A percentile compares a stretch with the other conserved stretches of the same genome.
These are phyloP conservation scores for Astrocystis sublimbata DNA, from an alignment of 495 filamentous ascomycete genomes.

Conservation along the genomic window DNA sequence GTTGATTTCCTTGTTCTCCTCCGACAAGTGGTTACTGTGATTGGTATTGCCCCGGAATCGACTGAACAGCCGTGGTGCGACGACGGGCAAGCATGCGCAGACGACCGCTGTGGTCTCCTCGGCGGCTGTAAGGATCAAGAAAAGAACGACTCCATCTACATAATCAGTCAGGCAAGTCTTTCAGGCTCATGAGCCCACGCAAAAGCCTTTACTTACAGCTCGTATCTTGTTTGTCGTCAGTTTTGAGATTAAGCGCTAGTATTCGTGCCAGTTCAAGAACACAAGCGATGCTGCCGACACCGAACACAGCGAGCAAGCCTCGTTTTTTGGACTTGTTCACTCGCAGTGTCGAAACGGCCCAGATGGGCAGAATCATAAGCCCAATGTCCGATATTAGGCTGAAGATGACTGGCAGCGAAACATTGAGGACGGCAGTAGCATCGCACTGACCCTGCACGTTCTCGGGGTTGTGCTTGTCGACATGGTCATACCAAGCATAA, in stretches of 20 bases:
- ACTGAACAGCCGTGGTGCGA: slow-evolving; percentile 21
- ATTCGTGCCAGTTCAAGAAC: slow-evolving; percentile 29
- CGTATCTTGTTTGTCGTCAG: slow-evolving; percentile 33
- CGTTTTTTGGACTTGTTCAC: slow-evolving; percentile 32
- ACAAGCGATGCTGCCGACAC: slow-evolving; percentile 28
- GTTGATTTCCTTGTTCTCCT: slow-evolving; percentile 9
- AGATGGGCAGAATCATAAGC: slow-evolving; percentile 32
- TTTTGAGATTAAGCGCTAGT: slow-evolving; percentile 26
- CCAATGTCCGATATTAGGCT: slow-evolving; percentile 5
- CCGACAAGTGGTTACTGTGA: slow-evolving; percentile 5
- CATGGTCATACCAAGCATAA: slow-evolving; percentile 21
- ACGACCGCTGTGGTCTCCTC: slow-evolving; percentile 31
- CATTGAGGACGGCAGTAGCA: slow-evolving; percentile 29
- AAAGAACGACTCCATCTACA: slow-evolving; percentile 28
- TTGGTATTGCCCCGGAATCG: slow-evolving; percentile 4
- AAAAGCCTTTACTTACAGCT: slow-evolving; percentile 32
- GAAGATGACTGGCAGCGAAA: slow-evolving; percentile 18
- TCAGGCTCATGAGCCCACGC: background rate
- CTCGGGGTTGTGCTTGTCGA: background rate
- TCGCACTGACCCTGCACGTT: slow-evolving; percentile 29
- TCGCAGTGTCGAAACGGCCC: slow-evolving; percentile 29
- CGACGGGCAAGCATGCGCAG: slow-evolving; percentile 26
- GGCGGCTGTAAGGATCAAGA: slow-evolving; percentile 28
- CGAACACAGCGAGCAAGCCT: slow-evolving; percentile 35
- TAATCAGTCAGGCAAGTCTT: background rate